Conservation (phyloP, 768 basidiomycete species). For the Amanita polypyramis region DNA sequence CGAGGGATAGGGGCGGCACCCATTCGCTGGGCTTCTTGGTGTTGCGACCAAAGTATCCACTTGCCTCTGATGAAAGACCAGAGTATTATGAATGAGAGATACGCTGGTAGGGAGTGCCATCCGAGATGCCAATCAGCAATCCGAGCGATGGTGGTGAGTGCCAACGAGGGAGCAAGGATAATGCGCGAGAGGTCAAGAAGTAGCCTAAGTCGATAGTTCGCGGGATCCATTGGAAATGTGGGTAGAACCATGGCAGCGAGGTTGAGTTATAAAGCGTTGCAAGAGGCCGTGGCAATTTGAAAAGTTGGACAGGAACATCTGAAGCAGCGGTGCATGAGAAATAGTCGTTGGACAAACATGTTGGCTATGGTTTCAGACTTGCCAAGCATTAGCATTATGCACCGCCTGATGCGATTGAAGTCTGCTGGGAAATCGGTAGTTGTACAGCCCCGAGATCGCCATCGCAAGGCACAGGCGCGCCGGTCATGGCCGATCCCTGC, state of each 20-base stretch:
- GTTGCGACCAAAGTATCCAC: conserved; percentile 25
- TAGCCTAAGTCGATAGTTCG: conserved; percentile 39
- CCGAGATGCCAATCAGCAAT: conserved; percentile 23
- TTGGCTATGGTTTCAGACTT: no score
- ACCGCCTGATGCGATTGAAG: no score
- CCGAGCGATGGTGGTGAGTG: not conserved
- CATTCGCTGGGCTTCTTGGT: conserved; percentile 33
- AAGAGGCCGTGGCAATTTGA: no score
- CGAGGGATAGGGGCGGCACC: conserved; percentile 44
- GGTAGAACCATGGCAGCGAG: not conserved
- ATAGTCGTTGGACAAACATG: no score
- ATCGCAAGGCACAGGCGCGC: no score
- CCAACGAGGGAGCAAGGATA: conserved; percentile 13
- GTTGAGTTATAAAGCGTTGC: no score
- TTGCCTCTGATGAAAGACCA: conserved; percentile 27
- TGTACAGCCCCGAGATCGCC: no score
- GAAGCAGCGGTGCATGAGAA: no score
- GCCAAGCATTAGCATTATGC: no score
- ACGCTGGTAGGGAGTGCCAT: conserved; percentile 23
- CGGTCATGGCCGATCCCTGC: no score
- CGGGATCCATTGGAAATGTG: conserved; percentile 25
- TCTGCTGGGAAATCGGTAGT: no score
- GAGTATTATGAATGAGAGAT: conserved; percentile 29
- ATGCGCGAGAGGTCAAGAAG: conserved; percentile 32
- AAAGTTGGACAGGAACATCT: no score